Conservation (phyloP, 2,329 filamentous ascomycete genomes). For the Mycosphaerella sp. region DNA sequence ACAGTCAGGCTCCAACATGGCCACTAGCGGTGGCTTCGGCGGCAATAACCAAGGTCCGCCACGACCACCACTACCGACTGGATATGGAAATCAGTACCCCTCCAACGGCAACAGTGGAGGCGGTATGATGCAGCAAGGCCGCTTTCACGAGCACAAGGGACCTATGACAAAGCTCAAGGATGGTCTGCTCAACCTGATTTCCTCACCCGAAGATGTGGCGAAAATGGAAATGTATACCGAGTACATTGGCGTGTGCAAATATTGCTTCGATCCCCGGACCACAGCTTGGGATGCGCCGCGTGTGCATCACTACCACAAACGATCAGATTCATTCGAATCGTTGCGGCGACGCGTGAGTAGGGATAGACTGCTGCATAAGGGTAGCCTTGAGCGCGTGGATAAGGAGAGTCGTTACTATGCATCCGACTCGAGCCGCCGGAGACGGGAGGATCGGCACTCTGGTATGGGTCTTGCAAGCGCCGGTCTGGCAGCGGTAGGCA, state of each 20-base stretch:
- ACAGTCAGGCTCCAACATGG: conserved; percentile 14
- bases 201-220: conserved; percentile 51
- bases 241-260: conserved; percentile 58
- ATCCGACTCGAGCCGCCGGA: conserved; percentile 43
- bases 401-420: conserved; percentile 54
- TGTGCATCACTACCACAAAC: conserved; percentile 50
- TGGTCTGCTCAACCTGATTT: conserved; percentile 40
- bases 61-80: conserved; percentile 13
- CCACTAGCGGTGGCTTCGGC: conserved; percentile 15
- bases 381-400: conserved; percentile 45
- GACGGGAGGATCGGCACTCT: conserved; percentile 34
- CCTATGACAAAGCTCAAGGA: conserved; percentile 55
- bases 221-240: conserved; percentile 63
- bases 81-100: conserved; percentile 15
- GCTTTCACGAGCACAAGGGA: conserved; percentile 48
- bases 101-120: conserved; percentile 11
- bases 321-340: conserved; percentile 29
- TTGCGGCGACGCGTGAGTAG: conserved; percentile 25
- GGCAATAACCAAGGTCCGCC: conserved; percentile 21
- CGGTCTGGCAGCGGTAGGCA: conserved; percentile 45
- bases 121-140: conserved; percentile 23
- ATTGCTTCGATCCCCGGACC: conserved; percentile 58
- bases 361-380: conserved; percentile 23
- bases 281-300: conserved; percentile 53
- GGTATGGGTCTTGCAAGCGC: conserved; percentile 48